Conservation (phyloP, 2,329 filamentous ascomycete genomes). For the Pyrenophora seminiperda region DNA sequence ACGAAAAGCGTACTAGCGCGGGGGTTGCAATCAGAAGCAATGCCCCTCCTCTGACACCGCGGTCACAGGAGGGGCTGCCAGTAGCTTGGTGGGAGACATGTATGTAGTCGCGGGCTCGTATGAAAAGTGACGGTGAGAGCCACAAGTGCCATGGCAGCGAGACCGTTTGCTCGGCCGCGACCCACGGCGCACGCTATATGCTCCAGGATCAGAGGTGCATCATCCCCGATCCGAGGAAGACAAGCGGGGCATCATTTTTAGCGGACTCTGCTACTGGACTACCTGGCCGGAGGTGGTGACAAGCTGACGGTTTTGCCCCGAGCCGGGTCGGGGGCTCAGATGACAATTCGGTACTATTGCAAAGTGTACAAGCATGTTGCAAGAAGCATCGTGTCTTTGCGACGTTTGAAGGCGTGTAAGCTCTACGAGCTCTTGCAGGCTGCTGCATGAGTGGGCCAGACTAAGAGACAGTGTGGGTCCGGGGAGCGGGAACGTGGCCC, state of each 20-base stretch:
- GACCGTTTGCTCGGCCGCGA: conserved; percentile 23
- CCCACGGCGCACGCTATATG: conserved; percentile 21
- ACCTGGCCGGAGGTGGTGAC: conserved; percentile 13
- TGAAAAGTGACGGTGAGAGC: conserved; percentile 24
- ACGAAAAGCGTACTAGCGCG: conserved; percentile 44
- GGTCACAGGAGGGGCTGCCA: conserved; percentile 17
- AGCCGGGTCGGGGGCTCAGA: conserved; percentile 1
- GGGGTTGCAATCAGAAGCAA: conserved; percentile 33
- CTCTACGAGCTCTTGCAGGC: conserved; percentile 15
- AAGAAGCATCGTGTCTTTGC: conserved; percentile 5
- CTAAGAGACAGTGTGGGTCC: conserved; percentile 38
- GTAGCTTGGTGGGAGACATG: conserved; percentile 7
- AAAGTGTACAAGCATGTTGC: neutral
- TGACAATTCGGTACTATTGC: conserved; percentile 5
- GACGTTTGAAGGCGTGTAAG: conserved; percentile 3
- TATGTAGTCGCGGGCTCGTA: conserved; percentile 4
- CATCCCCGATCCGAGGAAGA: conserved; percentile 18
- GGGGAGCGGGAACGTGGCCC: conserved; percentile 45
- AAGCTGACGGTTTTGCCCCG: conserved; percentile 7
- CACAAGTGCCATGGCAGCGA: conserved; percentile 16
- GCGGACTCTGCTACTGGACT: conserved; percentile 16
- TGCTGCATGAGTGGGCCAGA: conserved; percentile 28
- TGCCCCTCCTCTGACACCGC: conserved; percentile 21
- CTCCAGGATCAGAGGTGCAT: conserved; percentile 20
- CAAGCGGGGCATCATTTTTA: conserved; percentile 25